Evolutionary conservation across 768 basidiomycete genomes (phyloP).

Genomic region (Amanita subjunquillea): DNA sequence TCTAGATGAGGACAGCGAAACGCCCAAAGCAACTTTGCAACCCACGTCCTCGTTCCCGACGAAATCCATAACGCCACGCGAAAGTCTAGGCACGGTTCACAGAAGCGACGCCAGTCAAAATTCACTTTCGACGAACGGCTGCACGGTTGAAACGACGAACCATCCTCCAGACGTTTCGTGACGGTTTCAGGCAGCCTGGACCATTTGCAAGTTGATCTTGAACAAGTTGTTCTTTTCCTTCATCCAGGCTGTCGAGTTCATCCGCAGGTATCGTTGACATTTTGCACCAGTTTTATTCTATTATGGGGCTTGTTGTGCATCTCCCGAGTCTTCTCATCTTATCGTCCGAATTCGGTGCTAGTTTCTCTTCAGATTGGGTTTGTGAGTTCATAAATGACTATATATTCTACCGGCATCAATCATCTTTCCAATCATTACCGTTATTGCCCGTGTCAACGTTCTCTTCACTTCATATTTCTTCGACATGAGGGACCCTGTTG

Average conservation of each 20-base stretch:
- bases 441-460: constrained; percentile 2
- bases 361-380: constrained; percentile 1
- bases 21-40: background rate
- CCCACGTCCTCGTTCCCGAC: background rate
- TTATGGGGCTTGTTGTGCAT: background rate
- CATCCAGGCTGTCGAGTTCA: constrained; percentile 13
- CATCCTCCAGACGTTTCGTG: constrained; percentile 4
- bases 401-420: constrained; percentile 2
- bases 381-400: constrained; percentile 1
- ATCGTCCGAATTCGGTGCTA: background rate
- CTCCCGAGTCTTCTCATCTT: background rate
- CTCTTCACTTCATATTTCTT: background rate
- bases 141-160: background rate
- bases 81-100: background rate
- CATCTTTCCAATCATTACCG: constrained; percentile 2
- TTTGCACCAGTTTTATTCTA: background rate
- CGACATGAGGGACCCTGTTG: constrained; percentile 6
- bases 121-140: background rate
- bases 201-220: constrained; percentile 5
- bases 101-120: background rate
- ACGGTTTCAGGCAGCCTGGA: constrained; percentile 12
- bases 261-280: constrained; percentile 8
- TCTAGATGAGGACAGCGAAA: background rate
- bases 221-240: constrained; percentile 7
- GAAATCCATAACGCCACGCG: background rate